Base-by-base conservation (phyloP, 257 asterid species). In the Coffea eugenioides region DNA sequence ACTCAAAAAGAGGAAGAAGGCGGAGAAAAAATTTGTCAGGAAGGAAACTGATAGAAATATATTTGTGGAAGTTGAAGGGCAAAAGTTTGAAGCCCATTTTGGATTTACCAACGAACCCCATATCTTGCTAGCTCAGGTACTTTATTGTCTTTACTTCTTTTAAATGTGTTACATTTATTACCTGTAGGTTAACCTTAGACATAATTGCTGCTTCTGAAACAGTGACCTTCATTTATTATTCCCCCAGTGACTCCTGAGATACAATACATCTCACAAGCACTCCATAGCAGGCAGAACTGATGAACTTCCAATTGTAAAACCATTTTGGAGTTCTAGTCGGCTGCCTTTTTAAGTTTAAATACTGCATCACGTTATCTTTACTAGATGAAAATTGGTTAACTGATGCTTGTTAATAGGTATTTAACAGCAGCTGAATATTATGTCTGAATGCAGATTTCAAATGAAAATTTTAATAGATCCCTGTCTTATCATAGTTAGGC, bases 91-190 rank as follows among this genome's bases (percentile, higher is more conserved):
- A 82, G 85, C 80, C 82, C 95, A 91, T 84, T 94, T 92, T 80
- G 86, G 76, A 80, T 89, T 93, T 79, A 79, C 84, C 25, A 1
- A 57, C 0, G 99, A 94, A 80, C 97, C 99, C 85, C 96, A 96
- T 87, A 5, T 96, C 68, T 84, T 96, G 83, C 90, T 96, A 34
- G 94, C 92, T 67, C 99, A 93, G 99, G 99, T 95, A 88, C 36
- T 73, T 67, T 43, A 48, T 69, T 10, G 11, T 62, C 11, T 72
- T 56, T 23, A 59, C 41, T 72, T 45, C 52, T 36, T 18, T 1
- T 1, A 2, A 23, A 7, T 78, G 46, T 15, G 3, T 9, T 20
- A 2, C 43, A n/a, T 71, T 59, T 51, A 13, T 13, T 48, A 72
- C 18, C 46, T 49, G 62, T 27, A 51, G 14, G 25, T 18, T 11